Percentiles rank a stretch among this genome's conserved stretches.
phyloP scores from a whole-genome alignment of 1,284 basidiomycete species.

The Cryptococcus sp. region DNA sequence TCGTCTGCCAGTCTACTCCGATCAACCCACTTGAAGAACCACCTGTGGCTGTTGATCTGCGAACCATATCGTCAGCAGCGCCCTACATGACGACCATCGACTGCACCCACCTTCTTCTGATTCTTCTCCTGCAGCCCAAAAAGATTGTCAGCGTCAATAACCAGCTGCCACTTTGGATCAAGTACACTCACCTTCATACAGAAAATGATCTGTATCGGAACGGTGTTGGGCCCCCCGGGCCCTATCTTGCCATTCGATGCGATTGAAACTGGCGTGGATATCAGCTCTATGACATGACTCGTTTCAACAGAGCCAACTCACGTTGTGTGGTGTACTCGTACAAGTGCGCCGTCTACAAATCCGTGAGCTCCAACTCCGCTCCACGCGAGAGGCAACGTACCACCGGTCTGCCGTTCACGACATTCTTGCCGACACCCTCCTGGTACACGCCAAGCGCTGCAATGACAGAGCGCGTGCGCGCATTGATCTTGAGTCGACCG shows the following conservation, averaged over 20 bases:
- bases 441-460: constrained; percentile 85
- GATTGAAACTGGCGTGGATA: constrained; percentile 60
- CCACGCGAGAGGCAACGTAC: no score
- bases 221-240: constrained; percentile 61
- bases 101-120: constrained; percentile 39
- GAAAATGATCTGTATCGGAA: constrained; percentile 90
- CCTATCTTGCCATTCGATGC: constrained; percentile 76
- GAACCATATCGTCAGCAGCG: constrained; percentile 18
- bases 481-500: constrained; percentile 79
- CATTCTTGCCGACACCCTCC: constrained; percentile 86
- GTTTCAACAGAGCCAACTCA: constrained; percentile 48
- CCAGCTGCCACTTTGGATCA: neutral
- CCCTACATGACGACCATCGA: neutral
- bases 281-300: constrained; percentile 1
- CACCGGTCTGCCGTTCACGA: constrained; percentile 79
- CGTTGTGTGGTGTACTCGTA: constrained; percentile 92
- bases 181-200: constrained; percentile 76
- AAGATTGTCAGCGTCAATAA: neutral
- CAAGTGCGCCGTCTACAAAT: constrained; percentile 71
- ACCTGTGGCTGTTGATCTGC: constrained; percentile 84
- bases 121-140: constrained; percentile 36
- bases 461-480: constrained; percentile 75
- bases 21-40: constrained; percentile 70
- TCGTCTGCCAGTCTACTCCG: neutral
- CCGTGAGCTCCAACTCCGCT: neutral